These are phyloP conservation scores for Mycena metata DNA, from an alignment of 768 basidiomycete species.

Conservation along the genomic window DNA sequence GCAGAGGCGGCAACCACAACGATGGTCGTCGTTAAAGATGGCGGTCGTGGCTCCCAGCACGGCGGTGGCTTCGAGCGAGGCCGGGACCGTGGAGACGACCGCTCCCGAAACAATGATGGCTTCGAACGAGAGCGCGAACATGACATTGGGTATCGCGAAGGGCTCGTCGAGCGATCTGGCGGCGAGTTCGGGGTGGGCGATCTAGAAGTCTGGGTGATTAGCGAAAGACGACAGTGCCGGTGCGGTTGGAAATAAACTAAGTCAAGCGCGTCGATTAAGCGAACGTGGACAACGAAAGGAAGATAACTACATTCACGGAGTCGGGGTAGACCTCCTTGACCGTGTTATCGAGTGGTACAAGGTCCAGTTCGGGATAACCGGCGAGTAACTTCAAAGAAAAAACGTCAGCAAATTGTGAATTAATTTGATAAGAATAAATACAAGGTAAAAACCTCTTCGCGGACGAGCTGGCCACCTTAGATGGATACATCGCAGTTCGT, in stretches of 20 bases:
- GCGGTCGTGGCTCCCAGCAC: too few relatives aligned
- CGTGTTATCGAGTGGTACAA: constrained; percentile 25
- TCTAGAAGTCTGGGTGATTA: constrained; percentile 37
- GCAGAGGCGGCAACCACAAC: too few relatives aligned
- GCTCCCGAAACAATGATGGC: too few relatives aligned
- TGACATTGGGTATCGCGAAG: constrained; percentile 39
- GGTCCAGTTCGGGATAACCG: constrained; percentile 25
- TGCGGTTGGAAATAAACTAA: neutral
- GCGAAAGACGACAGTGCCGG: neutral
- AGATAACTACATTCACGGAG: neutral
- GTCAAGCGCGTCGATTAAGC: too few relatives aligned
- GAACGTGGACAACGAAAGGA: neutral
- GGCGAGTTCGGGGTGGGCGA: constrained; percentile 54
- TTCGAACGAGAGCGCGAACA: too few relatives aligned
- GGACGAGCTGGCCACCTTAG: neutral
- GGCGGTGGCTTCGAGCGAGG: too few relatives aligned
- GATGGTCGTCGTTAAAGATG: too few relatives aligned
- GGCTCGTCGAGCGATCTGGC: constrained; percentile 49
- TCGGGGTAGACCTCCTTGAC: neutral
- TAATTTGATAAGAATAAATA: neutral
- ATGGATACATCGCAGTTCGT: neutral
- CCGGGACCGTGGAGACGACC: too few relatives aligned
- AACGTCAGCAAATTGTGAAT: neutral
- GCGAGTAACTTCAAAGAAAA: constrained; percentile 21
- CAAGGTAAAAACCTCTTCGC: constrained; percentile 26